Conservation (phyloP, 2,329 filamentous ascomycete genomes). For the Alternaria dauci region DNA sequence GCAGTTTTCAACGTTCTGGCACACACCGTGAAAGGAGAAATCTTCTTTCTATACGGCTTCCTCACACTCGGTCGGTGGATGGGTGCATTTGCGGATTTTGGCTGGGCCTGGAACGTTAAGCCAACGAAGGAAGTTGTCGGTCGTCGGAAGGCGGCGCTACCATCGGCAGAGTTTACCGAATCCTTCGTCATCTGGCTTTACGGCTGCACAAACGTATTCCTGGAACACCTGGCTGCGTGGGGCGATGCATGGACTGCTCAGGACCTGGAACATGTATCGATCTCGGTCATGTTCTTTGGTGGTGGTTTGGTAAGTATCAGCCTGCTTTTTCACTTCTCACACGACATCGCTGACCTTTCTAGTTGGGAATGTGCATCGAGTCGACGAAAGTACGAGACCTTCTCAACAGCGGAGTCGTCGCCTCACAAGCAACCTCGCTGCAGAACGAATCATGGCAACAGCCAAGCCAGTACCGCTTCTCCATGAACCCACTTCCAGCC, state of each 20-base stretch:
- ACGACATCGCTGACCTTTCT: conserved; percentile 35
- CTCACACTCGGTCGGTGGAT: conserved; percentile 89
- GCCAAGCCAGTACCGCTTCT: conserved; percentile 75
- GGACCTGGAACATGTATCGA: conserved; percentile 91
- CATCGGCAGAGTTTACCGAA: conserved; percentile 88
- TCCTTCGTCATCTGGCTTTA: conserved; percentile 91
- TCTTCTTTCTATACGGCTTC: conserved; percentile 93
- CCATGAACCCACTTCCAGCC: conserved; percentile 87
- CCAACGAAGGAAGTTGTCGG: conserved; percentile 66
- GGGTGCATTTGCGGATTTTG: conserved; percentile 86
- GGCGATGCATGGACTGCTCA: conserved; percentile 76
- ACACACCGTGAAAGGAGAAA: conserved; percentile 92
- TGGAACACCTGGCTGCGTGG: conserved; percentile 83
- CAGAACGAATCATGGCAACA: conserved; percentile 58
- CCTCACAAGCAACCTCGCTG: conserved; percentile 42
- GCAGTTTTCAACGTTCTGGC: conserved; percentile 84
- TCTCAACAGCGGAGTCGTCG: conserved; percentile 63
- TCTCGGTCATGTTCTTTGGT: conserved; percentile 92
- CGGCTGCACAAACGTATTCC: conserved; percentile 86
- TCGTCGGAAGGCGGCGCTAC: conserved; percentile 68
- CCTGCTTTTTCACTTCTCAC: conserved; percentile 11
- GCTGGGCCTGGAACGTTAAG: conserved; percentile 94
- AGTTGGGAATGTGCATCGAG: conserved; percentile 84
- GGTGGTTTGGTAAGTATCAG: conserved; percentile 75
- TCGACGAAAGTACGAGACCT: conserved; percentile 71